Evolutionary conservation across 441 rosid species (phyloP).

Genomic region (Syzygium malaccense): DNA sequence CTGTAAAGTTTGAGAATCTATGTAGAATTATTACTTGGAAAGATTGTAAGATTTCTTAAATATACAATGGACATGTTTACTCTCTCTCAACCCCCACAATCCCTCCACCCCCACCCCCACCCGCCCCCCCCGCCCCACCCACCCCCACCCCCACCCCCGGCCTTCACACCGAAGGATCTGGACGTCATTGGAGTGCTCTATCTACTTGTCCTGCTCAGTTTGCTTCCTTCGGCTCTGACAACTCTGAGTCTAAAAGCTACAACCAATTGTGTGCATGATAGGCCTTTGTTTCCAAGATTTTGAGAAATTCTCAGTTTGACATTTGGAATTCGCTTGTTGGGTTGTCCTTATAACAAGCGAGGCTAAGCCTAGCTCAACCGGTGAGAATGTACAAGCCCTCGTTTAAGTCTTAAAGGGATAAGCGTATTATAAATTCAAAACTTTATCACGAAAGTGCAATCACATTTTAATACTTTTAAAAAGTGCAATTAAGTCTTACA

Average conservation of each 20-base stretch:
- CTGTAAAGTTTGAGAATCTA: not conserved
- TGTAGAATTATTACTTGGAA: not conserved
- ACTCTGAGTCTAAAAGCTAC: not conserved
- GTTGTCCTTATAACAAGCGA: not conserved
- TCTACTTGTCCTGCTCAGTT: not conserved
- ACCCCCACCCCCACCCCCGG: not conserved
- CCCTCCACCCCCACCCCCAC: not conserved
- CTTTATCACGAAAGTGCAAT: no score
- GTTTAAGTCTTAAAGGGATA: not conserved
- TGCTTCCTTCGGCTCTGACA: not conserved
- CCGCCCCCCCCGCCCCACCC: fast-evolving
- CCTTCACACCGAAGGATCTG: not conserved
- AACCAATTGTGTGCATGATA: not conserved
- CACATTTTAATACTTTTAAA: no score
- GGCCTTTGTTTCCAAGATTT: not conserved
- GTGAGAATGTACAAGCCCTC: not conserved
- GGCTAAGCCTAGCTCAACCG: not conserved
- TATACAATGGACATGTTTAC: not conserved
- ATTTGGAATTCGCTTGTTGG: not conserved
- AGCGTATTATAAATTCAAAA: fast-evolving
- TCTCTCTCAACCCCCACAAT: not conserved
- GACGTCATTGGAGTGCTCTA: not conserved
- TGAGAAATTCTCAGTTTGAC: not conserved
- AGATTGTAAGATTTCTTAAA: not conserved
- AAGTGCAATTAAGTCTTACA: no score